Evolutionary conservation across 2,329 filamentous ascomycete genomes (phyloP), one percentile per base, ranked within the genome.

Genomic region (Hymenoscyphus fructigenus): DNA sequence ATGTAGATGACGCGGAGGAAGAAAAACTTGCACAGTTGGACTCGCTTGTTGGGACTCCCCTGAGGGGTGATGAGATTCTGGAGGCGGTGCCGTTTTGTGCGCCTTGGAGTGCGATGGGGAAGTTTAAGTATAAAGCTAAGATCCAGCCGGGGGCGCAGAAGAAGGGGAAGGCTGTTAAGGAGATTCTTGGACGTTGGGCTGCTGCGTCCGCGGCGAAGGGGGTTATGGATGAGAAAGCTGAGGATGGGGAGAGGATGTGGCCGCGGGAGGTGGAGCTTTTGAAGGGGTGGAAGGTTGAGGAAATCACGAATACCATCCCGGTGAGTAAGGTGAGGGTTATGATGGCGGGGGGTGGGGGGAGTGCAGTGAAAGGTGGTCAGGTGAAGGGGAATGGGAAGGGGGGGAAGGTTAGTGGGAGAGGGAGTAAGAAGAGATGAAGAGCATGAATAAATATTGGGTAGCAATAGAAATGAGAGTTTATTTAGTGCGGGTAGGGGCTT

Each of bases 81-180:
- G 88, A 90, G 71, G 83, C 81, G 0, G 79, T 90, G 1, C 84
- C 86, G 1, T 79, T 90, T 2, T 90, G 88, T 72, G 88, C 85
- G 4, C 88, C 88, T 1, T 90, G 87, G 82, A 79, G 78, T 28
- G 87, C 88, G 1, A 78, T 90, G 69, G 82, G 78, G 2, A 86
- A 85, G 63, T 91, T 90, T 79, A 97, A 97, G 79, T 98, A 97
- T 82, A 96, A 96, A 78, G 91, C 89, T 62, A 99, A 99, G 81
- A 78, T 99, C 72, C 95, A 98, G 78, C 95, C 95, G 0, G 95
- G 95, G 0, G 79, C 88, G 0, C 84, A 89, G 68, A 99, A 98
- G 83, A 97, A 97, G 80, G 94, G 95, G 10, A 98, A 97, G 76
- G 93, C 93, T 0, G 88, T 97, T 58, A 92, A 91, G 76, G 94